Evolutionary conservation across 1,284 basidiomycete genomes (phyloP).

Genomic region (Ustilago shanxiensis): DNA sequence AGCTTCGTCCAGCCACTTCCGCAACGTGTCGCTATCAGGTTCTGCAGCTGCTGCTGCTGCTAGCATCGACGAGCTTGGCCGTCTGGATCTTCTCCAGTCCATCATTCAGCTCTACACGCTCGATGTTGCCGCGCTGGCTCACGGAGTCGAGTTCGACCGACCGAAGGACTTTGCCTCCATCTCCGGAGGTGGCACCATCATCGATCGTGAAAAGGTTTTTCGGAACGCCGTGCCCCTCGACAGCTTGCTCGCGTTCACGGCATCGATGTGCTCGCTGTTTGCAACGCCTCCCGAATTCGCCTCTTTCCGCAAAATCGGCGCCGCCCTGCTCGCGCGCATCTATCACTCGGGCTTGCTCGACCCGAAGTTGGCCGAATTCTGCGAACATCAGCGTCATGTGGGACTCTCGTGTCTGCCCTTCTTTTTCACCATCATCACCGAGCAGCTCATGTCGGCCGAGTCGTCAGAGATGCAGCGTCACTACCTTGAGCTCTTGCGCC

Average conservation of each 20-base stretch:
- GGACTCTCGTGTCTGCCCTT: conserved; percentile 40
- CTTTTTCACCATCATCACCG: conserved; percentile 47
- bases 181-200: conserved; percentile 8
- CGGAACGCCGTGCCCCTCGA: conserved; percentile 48
- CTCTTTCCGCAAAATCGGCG: conserved; percentile 28
- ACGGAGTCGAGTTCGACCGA: conserved; percentile 37
- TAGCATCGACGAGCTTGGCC: conserved; percentile 51
- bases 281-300: conserved; percentile 38
- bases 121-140: conserved; percentile 45
- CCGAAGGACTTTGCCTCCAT: conserved; percentile 22
- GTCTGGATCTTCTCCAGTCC: conserved; percentile 55
- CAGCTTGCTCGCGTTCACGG: conserved; percentile 46
- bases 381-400: conserved; percentile 25
- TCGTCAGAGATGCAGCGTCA: conserved; percentile 51
- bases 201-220: conserved; percentile 44
- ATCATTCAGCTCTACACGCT: conserved; percentile 61
- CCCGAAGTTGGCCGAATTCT: conserved; percentile 25
- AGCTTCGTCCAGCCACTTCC: conserved; percentile 29
- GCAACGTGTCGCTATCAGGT: conserved; percentile 28
- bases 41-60: conserved; percentile 32
- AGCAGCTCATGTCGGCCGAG: conserved; percentile 45
- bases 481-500: conserved; percentile 43
- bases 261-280: conserved; percentile 31
- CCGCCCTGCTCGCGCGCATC: conserved; percentile 20
- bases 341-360: conserved; percentile 29